phyloP scores from a whole-genome alignment of 495 filamentous ascomycete genomes.

The Penicillium arizonense region DNA sequence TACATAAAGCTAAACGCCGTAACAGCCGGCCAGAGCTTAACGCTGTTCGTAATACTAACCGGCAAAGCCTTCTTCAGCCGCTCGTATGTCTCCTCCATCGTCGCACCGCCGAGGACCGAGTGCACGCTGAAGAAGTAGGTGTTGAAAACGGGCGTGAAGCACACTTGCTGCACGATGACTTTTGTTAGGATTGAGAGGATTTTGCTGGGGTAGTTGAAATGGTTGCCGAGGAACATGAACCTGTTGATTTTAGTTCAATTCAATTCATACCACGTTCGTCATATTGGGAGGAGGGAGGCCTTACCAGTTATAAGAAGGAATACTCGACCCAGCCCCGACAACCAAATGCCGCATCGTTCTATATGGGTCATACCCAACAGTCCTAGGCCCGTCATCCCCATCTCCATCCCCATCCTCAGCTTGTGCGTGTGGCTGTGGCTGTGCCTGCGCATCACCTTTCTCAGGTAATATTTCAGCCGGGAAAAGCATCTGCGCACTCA shows the following conservation, averaged over 20 bases:
- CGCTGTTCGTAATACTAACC: constrained; percentile 69
- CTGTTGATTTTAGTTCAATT: constrained; percentile 29
- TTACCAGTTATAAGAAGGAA: constrained; percentile 81
- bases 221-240: constrained; percentile 77
- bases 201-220: constrained; percentile 79
- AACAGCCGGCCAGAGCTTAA: constrained; percentile 88
- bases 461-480: constrained; percentile 25
- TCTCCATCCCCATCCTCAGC: constrained; percentile 6
- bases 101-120: constrained; percentile 57
- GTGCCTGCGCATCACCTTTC: background rate
- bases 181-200: constrained; percentile 68
- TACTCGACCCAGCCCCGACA: constrained; percentile 68
- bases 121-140: constrained; percentile 92
- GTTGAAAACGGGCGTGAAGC: constrained; percentile 87
- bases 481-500: constrained; percentile 69
- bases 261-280: no score
- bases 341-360: constrained; percentile 68
- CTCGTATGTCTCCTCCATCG: constrained; percentile 59
- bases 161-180: constrained; percentile 75
- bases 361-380: constrained; percentile 62
- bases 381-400: constrained; percentile 24
- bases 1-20: constrained; percentile 87
- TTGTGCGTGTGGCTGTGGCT: background rate
- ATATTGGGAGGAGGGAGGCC: no score
- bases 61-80: constrained; percentile 76